Conservation (phyloP, 2,329 filamentous ascomycete species). For the Cercospora janseana region DNA sequence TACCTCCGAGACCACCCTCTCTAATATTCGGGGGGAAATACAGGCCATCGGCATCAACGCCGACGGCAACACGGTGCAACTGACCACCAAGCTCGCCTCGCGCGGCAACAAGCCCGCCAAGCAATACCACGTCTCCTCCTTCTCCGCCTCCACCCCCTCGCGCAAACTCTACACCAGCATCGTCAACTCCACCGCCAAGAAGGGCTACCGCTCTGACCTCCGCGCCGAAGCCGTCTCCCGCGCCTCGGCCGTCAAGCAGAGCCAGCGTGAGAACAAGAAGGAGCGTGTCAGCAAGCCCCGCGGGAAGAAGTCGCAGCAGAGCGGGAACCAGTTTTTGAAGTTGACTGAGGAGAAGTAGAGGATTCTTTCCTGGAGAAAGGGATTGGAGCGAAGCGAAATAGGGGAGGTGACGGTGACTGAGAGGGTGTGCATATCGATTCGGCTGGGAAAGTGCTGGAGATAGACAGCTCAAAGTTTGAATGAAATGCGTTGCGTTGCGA, state of each 20-base stretch:
- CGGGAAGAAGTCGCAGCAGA: conserved; percentile 37
- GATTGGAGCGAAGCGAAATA: background rate
- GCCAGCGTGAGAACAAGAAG: conserved; percentile 70
- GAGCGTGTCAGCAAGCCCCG: conserved; percentile 60
- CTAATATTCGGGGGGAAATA: conserved; percentile 1
- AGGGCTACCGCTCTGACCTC: conserved; percentile 67
- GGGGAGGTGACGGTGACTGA: too few relatives aligned
- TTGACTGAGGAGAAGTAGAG: conserved; percentile 21
- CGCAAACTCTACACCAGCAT: conserved; percentile 89
- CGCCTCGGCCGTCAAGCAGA: conserved; percentile 70
- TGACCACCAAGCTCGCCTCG: conserved; percentile 81
- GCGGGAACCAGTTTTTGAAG: conserved; percentile 10
- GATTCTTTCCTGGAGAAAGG: background rate
- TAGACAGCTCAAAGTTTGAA: too few relatives aligned
- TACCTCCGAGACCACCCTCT: conserved; percentile 58
- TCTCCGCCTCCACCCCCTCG: conserved; percentile 68
- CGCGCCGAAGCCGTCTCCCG: conserved; percentile 71
- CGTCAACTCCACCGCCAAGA: conserved; percentile 77
- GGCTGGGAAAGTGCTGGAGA: too few relatives aligned
- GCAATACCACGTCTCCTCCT: conserved; percentile 63
- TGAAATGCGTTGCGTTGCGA: too few relatives aligned
- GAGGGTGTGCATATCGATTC: too few relatives aligned
- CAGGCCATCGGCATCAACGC: conserved; percentile 79
- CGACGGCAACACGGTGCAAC: conserved; percentile 74
- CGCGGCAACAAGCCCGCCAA: conserved; percentile 71